Evolutionary conservation across 2,329 filamentous ascomycete genomes (phyloP).

Genomic region (Dactylellina drechsleri): DNA sequence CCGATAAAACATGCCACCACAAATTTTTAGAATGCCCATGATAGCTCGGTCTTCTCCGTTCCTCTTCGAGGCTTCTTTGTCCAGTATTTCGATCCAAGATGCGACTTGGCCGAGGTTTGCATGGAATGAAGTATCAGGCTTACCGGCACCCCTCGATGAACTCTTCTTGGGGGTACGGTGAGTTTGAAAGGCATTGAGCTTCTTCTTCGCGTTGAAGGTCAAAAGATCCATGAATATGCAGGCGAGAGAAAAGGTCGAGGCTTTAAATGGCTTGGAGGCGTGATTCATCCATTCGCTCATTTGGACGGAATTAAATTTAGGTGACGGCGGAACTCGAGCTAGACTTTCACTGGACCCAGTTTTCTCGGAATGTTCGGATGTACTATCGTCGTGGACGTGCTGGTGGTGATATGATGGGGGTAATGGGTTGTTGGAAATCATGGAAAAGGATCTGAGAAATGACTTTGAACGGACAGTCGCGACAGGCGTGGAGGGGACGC

Average conservation of each 20-base stretch:
- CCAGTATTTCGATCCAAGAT: conserved; percentile 72
- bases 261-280: conserved; percentile 58
- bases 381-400: conserved; percentile 10
- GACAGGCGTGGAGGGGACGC: conserved; percentile 28
- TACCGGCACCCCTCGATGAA: conserved; percentile 67
- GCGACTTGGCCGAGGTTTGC: conserved; percentile 75
- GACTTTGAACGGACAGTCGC: conserved; percentile 33
- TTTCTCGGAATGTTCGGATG: conserved; percentile 30
- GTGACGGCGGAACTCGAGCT: not conserved
- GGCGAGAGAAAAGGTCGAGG: conserved; percentile 77
- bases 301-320: conserved; percentile 10
- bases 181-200: conserved; percentile 72
- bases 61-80: conserved; percentile 67
- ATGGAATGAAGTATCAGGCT: conserved; percentile 76
- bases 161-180: conserved; percentile 73
- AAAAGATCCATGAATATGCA: conserved; percentile 77
- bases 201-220: conserved; percentile 74
- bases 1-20: conserved; percentile 57
- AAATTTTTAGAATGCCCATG: conserved; percentile 51
- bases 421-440: conserved; percentile 24
- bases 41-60: conserved; percentile 55
- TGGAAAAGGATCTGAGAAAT: conserved; percentile 44
- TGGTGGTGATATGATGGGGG: not conserved
- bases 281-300: conserved; percentile 36
- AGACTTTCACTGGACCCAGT: conserved; percentile 29